A percentile compares a stretch with the other conserved stretches of the same genome.
phyloP scores from a whole-genome alignment of 768 basidiomycete species.

The Pholiota molesta region DNA sequence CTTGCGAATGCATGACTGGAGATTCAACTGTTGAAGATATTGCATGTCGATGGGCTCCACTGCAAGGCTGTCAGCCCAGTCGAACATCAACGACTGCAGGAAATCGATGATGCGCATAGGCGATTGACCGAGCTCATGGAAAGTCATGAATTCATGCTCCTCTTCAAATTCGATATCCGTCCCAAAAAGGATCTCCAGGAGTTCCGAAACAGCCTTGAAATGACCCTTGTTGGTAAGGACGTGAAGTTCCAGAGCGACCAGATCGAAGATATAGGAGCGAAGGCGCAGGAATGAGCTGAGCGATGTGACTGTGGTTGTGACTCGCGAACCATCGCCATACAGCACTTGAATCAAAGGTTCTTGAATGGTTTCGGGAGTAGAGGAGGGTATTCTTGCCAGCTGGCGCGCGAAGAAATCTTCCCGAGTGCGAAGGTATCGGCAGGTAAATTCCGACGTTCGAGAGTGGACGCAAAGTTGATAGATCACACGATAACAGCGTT shows the following conservation, averaged over 20 bases:
- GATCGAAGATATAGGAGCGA: constrained; percentile 84
- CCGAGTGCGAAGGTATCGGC: constrained; percentile 83
- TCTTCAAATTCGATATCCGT: constrained; percentile 56
- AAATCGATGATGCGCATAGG: constrained; percentile 87
- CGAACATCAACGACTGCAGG: constrained; percentile 83
- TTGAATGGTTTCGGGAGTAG: constrained; percentile 51
- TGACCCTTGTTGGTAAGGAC: constrained; percentile 81
- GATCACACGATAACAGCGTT: constrained; percentile 81
- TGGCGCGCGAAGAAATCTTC: constrained; percentile 92
- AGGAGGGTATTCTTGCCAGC: constrained; percentile 73
- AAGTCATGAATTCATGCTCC: constrained; percentile 55
- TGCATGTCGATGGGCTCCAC: constrained; percentile 62
- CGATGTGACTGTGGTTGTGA: constrained; percentile 67
- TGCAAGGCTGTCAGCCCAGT: constrained; percentile 80
- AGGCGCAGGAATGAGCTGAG: constrained; percentile 79
- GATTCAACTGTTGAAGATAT: constrained; percentile 66
- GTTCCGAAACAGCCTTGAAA: constrained; percentile 68
- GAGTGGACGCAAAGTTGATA: constrained; percentile 89
- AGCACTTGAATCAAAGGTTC: constrained; percentile 61
- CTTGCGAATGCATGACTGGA: constrained; percentile 68
- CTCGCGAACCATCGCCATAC: constrained; percentile 72
- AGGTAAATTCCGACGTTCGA: constrained; percentile 76
- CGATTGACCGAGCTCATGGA: constrained; percentile 79
- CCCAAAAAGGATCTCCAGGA: constrained; percentile 83
- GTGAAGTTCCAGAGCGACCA: constrained; percentile 87